Evolutionary conservation across 2,329 filamentous ascomycete species (phyloP).

Genomic region (Hypoxylon sp.): DNA sequence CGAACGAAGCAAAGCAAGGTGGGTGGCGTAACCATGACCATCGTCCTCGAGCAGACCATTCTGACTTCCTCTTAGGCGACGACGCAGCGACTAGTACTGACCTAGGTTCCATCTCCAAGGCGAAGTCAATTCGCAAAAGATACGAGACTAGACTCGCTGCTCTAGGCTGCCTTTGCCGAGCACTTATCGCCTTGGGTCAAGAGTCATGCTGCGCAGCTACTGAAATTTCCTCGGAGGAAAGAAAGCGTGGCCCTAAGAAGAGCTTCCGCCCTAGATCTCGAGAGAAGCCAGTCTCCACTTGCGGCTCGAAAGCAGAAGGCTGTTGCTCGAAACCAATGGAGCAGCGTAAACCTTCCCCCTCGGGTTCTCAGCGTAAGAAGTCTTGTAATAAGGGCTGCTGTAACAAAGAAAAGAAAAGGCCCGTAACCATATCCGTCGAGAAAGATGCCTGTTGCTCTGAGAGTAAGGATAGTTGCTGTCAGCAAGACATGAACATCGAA

Average conservation of each 20-base stretch:
- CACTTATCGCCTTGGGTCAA: slow-evolving; percentile 65
- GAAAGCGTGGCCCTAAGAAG: slow-evolving; percentile 50
- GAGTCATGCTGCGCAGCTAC: slow-evolving; percentile 64
- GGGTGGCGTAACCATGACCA: not conserved
- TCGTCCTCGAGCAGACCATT: not conserved
- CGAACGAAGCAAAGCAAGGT: slow-evolving; percentile 21
- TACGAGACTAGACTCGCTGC: slow-evolving; percentile 63
- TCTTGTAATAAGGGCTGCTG: slow-evolving; percentile 44
- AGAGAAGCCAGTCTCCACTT: slow-evolving; percentile 49
- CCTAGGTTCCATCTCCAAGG: slow-evolving; percentile 6
- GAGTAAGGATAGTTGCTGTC: slow-evolving; percentile 20
- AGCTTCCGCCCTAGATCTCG: slow-evolving; percentile 44
- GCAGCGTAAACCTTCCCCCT: slow-evolving; percentile 24
- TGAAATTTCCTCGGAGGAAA: slow-evolving; percentile 48
- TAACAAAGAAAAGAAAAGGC: slow-evolving; percentile 9
- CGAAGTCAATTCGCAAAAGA: slow-evolving; percentile 50
- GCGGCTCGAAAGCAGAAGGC: slow-evolving; percentile 28
- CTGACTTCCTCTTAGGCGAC: slow-evolving; percentile 22
- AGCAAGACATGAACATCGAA: slow-evolving; percentile 1
- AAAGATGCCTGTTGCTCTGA: slow-evolving; percentile 29
- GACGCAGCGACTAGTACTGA: slow-evolving; percentile 8
- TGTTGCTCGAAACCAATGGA: slow-evolving; percentile 14
- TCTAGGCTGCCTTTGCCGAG: slow-evolving; percentile 68
- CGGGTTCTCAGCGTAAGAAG: slow-evolving; percentile 11
- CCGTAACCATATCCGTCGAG: slow-evolving; percentile 6